A percentile compares a stretch with the other conserved stretches of the same genome.
Conservation (phyloP, 2,329 filamentous ascomycete species). For the Epichloe sibirici region DNA sequence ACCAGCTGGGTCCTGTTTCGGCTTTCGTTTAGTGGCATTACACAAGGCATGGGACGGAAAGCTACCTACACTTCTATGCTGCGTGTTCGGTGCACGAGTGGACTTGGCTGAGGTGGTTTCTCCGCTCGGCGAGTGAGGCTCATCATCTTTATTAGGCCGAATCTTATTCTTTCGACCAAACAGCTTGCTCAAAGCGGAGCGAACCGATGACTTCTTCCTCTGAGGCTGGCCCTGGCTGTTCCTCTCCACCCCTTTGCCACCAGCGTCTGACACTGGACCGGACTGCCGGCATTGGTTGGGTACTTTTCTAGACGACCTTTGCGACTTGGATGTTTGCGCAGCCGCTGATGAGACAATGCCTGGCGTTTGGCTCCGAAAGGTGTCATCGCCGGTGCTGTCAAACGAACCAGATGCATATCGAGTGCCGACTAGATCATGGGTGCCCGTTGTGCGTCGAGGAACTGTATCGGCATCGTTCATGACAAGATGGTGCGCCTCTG, state of each 20-base stretch:
- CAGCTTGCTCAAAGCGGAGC: constrained; percentile 41
- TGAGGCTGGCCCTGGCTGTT: constrained; percentile 22
- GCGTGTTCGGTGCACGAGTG: not conserved
- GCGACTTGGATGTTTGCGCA: not conserved
- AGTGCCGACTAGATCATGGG: not conserved
- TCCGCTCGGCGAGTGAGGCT: not conserved
- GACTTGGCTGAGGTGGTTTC: not conserved
- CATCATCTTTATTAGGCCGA: constrained; percentile 9
- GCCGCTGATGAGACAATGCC: not conserved
- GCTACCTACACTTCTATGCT: constrained; percentile 39
- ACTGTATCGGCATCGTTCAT: not conserved
- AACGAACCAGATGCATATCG: not conserved
- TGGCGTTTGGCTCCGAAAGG: not conserved
- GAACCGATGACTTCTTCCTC: constrained; percentile 46
- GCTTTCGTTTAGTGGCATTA: not conserved
- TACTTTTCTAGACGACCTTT: not conserved
- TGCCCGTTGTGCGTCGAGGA: not conserved
- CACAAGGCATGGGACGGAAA: not conserved
- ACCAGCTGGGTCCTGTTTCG: constrained; percentile 21
- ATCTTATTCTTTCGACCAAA: constrained; percentile 46
- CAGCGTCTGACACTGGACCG: constrained; percentile 7
- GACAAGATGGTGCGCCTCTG: not conserved
- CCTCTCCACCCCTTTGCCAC: constrained; percentile 9
- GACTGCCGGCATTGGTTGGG: constrained; percentile 3
- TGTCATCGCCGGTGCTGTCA: not conserved